Percentiles rank a stretch among this genome's conserved stretches.
phyloP scores from a whole-genome alignment of 768 basidiomycete species.

The Boletellus ananas region DNA sequence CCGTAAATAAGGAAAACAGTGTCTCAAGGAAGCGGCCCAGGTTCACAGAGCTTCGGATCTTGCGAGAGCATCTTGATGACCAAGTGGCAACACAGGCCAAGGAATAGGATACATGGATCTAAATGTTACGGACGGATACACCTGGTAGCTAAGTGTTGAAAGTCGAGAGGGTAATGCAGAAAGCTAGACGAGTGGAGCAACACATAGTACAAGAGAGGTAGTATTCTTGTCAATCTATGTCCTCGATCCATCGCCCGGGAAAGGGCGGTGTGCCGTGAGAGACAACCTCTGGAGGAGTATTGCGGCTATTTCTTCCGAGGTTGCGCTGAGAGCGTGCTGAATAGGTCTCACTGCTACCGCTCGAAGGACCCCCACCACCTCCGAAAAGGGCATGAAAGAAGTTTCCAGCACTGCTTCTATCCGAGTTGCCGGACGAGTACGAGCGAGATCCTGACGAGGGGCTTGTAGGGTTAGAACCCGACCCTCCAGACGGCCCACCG shows the following conservation, averaged over 20 bases:
- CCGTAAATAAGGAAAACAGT: too few species aligned
- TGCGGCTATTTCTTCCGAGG: conserved; percentile 11
- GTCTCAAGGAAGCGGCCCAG: too few species aligned
- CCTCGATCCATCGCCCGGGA: conserved; percentile 34
- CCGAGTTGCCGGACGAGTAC: conserved; percentile 17
- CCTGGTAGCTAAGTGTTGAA: background rate
- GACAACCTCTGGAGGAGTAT: conserved; percentile 3
- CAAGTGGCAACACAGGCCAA: conserved; percentile 3
- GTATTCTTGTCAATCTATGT: conserved; percentile 26
- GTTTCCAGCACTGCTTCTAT: conserved; percentile 19
- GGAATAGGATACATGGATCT: conserved; percentile 19
- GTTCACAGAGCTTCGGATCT: background rate
- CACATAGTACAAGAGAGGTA: background rate
- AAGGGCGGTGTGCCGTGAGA: conserved; percentile 21
- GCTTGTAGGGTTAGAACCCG: conserved; percentile 10
- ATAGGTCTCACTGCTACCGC: conserved; percentile 12
- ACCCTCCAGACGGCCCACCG: conserved; percentile 21
- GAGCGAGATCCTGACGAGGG: conserved; percentile 17
- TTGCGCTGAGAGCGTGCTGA: conserved; percentile 8
- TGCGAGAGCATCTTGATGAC: background rate
- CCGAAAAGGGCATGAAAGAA: conserved; percentile 32
- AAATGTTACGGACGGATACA: conserved; percentile 15
- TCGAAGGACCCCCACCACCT: conserved; percentile 18
- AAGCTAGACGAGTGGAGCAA: conserved; percentile 3
- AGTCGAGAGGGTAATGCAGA: conserved; percentile 10